Conservation (phyloP, 805 yeast genomes). For the Jamesozyma spencerorum region DNA sequence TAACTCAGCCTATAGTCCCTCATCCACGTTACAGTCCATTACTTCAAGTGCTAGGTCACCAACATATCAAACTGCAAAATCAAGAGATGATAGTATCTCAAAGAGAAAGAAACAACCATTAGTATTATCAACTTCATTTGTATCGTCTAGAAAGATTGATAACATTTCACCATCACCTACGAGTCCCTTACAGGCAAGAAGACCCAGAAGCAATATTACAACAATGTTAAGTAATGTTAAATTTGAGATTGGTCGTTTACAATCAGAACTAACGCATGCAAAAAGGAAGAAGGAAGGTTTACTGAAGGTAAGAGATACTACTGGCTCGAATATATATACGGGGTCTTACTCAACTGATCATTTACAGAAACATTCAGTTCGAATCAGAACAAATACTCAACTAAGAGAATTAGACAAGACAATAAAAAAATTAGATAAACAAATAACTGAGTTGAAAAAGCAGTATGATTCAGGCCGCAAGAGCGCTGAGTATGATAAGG, state of each 20-base stretch:
- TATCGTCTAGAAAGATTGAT: conserved; percentile 23
- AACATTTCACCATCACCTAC: conserved; percentile 21
- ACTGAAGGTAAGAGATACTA: conserved; percentile 20
- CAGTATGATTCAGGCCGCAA: conserved; percentile 17
- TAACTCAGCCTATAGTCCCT: background rate
- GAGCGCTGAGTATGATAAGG: conserved; percentile 3
- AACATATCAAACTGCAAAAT: conserved; percentile 1
- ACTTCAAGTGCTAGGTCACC: background rate
- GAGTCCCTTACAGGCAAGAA: conserved; percentile 20
- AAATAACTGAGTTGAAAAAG: conserved; percentile 17
- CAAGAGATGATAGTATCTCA: conserved; percentile 3
- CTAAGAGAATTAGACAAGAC: conserved; percentile 25
- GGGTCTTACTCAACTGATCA: conserved; percentile 31
- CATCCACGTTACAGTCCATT: background rate
- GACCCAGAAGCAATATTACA: conserved; percentile 18
- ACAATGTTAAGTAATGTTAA: conserved; percentile 16
- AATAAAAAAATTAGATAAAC: conserved; percentile 23
- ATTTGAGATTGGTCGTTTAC: conserved; percentile 17
- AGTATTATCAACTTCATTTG: conserved; percentile 29
- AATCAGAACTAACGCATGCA: conserved; percentile 15
- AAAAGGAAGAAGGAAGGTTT: conserved; percentile 20
- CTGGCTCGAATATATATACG: conserved; percentile 25
- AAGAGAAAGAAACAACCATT: conserved; percentile 20
- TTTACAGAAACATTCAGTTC: conserved; percentile 28
- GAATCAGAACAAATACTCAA: conserved; percentile 27